phyloP scores from a whole-genome alignment of 106 monocot species.

The Hemerocallis citrina region DNA sequence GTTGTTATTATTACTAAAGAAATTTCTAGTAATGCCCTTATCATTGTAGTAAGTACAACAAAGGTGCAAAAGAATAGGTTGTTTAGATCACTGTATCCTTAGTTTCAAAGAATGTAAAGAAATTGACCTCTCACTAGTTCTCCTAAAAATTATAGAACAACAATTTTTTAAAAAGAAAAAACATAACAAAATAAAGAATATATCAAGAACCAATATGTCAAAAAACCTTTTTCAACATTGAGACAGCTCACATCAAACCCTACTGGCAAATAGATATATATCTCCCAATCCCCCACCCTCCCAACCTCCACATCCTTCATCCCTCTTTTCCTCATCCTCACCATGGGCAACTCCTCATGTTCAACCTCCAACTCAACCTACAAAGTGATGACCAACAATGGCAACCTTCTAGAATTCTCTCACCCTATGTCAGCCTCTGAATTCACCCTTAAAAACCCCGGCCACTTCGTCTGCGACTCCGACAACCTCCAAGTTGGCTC shows the following conservation, averaged over 20 bases:
- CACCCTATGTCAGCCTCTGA: constrained; percentile 23
- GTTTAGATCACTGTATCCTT: too few species aligned
- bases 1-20: too few species aligned
- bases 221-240: neutral
- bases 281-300: neutral
- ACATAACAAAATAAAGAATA: too few species aligned
- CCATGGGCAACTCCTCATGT: constrained; percentile 38
- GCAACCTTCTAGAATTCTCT: constrained; percentile 16
- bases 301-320: neutral
- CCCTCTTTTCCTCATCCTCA: constrained; percentile 5
- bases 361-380: constrained; percentile 3
- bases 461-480: constrained; percentile 57
- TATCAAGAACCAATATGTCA: too few species aligned
- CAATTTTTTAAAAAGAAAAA: too few species aligned
- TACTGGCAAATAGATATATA: constrained; percentile 1
- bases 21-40: too few species aligned
- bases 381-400: constrained; percentile 33
- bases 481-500: constrained; percentile 36
- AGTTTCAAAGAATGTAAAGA: too few species aligned
- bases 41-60: too few species aligned
- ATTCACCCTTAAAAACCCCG: constrained; percentile 38
- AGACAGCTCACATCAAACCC: neutral
- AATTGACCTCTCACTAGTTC: too few species aligned
- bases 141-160: too few species aligned
- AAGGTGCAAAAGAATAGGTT: too few species aligned